Evolutionary conservation across 2,329 filamentous ascomycete species (phyloP).

Genomic region (Colletotrichum costaricense): DNA sequence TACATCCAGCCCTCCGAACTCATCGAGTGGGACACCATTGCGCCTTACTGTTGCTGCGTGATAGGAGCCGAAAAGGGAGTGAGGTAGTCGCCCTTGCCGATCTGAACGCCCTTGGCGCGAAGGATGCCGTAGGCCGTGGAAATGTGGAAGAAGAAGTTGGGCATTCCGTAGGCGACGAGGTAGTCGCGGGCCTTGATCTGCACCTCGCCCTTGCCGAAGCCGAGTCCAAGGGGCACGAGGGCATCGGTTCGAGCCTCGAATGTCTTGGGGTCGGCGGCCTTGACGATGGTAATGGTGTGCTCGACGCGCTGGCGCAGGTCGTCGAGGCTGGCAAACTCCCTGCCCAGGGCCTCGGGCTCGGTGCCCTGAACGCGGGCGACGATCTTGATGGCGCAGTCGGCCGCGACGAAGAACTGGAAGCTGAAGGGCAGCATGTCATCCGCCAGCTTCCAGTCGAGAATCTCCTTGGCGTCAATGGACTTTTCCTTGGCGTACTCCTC

Average conservation of each 20-base stretch:
- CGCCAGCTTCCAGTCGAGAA: slow-evolving; percentile 39
- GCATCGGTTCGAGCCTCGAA: slow-evolving; percentile 41
- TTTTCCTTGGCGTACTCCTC: slow-evolving; percentile 25
- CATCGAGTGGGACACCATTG: background rate
- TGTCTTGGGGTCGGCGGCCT: slow-evolving; percentile 39
- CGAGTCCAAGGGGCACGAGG: slow-evolving; percentile 38
- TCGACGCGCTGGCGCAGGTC: slow-evolving; percentile 49
- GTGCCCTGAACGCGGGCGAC: slow-evolving; percentile 47
- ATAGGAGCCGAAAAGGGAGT: slow-evolving; percentile 27
- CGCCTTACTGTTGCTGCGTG: slow-evolving; percentile 14
- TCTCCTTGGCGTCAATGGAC: slow-evolving; percentile 16
- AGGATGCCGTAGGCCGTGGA: slow-evolving; percentile 67
- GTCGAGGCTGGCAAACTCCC: slow-evolving; percentile 47
- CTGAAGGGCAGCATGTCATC: slow-evolving; percentile 56
- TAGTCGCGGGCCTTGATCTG: slow-evolving; percentile 52
- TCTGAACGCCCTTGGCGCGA: slow-evolving; percentile 64
- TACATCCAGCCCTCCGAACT: too few species aligned
- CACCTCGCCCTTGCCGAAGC: slow-evolving; percentile 39
- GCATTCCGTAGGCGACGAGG: slow-evolving; percentile 56
- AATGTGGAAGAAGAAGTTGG: slow-evolving; percentile 72
- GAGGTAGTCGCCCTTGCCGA: slow-evolving; percentile 68
- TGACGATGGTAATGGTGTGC: slow-evolving; percentile 43
- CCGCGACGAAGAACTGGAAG: slow-evolving; percentile 52
- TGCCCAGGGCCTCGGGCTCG: slow-evolving; percentile 40
- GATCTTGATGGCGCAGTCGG: slow-evolving; percentile 46